Conservation (phyloP, 2,329 filamentous ascomycete species). For the Exophiala mesophila region DNA sequence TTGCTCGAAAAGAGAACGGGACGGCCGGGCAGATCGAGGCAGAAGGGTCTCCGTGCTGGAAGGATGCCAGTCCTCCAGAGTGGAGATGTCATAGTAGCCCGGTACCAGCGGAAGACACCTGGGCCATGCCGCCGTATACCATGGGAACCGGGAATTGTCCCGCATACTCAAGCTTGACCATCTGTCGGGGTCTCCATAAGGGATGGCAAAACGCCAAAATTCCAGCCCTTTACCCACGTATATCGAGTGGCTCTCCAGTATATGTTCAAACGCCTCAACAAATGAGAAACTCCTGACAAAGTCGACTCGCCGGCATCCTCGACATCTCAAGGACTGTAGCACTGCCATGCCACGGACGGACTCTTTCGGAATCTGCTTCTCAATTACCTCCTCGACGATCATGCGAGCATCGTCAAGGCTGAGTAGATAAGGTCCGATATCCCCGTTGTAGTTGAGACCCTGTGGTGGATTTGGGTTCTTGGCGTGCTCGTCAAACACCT, state of each 20-base stretch:
- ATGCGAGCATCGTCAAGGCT: slow-evolving; percentile 31
- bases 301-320: slow-evolving; percentile 29
- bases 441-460: slow-evolving; percentile 21
- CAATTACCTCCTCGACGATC: slow-evolving; percentile 28
- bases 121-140: slow-evolving; percentile 31
- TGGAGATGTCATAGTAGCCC: slow-evolving; percentile 26
- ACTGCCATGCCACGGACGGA: slow-evolving; percentile 18
- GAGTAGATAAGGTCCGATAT: slow-evolving; percentile 27
- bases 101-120: slow-evolving; percentile 31
- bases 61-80: slow-evolving; percentile 28
- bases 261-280: slow-evolving; percentile 29
- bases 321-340: slow-evolving; percentile 28
- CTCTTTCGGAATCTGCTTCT: slow-evolving; percentile 14
- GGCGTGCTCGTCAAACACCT: slow-evolving; percentile 26
- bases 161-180: slow-evolving; percentile 3
- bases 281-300: slow-evolving; percentile 19
- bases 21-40: slow-evolving; percentile 1
- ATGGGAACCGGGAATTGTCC: slow-evolving; percentile 24
- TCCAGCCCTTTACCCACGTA: slow-evolving; percentile 26
- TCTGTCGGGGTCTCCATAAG: slow-evolving; percentile 8
- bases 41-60: slow-evolving; percentile 21
- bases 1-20: slow-evolving; percentile 24
- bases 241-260: slow-evolving; percentile 27
- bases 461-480: slow-evolving; percentile 7
- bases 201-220: slow-evolving; percentile 25